These are phyloP conservation scores for Pythium sp. DNA, from an alignment of 352 stramenopile genomes.

Conservation along the genomic window DNA sequence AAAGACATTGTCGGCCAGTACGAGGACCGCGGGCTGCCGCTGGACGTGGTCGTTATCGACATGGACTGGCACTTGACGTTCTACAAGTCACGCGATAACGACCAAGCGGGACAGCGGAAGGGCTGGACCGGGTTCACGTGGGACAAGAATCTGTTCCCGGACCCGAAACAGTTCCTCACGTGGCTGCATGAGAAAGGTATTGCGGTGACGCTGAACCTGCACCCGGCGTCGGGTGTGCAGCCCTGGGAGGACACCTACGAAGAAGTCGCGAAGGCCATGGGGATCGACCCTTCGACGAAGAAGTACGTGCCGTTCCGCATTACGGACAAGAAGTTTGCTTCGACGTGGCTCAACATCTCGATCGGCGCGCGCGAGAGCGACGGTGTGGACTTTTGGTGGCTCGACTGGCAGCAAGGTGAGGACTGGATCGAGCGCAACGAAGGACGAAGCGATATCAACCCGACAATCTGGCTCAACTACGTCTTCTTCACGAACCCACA, in stretches of 20 bases:
- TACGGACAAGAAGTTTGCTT: constrained; percentile 28
- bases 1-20: constrained; percentile 34
- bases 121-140: constrained; percentile 51
- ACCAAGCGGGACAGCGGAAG: constrained; percentile 30
- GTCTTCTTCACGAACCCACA: constrained; percentile 39
- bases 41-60: constrained; percentile 57
- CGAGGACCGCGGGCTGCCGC: constrained; percentile 24
- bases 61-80: constrained; percentile 64
- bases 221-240: constrained; percentile 47
- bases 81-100: constrained; percentile 31
- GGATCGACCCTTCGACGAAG: constrained; percentile 28
- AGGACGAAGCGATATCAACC: constrained; percentile 32
- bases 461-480: constrained; percentile 51
- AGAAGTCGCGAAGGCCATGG: constrained; percentile 26
- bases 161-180: constrained; percentile 30
- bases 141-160: constrained; percentile 44
- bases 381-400: constrained; percentile 57
- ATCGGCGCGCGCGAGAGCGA: constrained; percentile 24
- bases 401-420: constrained; percentile 60
- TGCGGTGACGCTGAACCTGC: constrained; percentile 39
- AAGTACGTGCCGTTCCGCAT: constrained; percentile 40
- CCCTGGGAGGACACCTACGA: constrained; percentile 38
- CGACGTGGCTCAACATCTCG: constrained; percentile 28
- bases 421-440: constrained; percentile 33
- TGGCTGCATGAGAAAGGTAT: constrained; percentile 33